Evolutionary conservation across 2,329 filamentous ascomycete species (phyloP).

Genomic region (Hypoxylon sp.): DNA sequence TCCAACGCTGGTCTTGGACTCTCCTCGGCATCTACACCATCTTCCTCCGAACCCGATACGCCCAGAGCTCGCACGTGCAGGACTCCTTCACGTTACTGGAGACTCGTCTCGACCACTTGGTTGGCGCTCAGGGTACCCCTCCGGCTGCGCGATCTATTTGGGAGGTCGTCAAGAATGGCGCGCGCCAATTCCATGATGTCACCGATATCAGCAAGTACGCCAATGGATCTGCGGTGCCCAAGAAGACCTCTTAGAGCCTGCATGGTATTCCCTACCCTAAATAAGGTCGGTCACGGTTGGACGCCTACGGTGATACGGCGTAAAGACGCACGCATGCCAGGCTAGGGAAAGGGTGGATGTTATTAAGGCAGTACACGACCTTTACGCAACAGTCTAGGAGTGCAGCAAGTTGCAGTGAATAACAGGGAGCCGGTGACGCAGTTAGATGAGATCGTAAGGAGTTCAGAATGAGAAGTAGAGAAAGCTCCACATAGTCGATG

Average conservation of each 20-base stretch:
- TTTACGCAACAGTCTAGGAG: slow-evolving; percentile 13
- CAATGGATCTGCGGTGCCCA: slow-evolving; percentile 69
- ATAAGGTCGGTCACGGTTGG: slow-evolving; percentile 31
- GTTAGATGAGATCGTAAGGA: slow-evolving; percentile 16
- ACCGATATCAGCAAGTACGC: slow-evolving; percentile 85
- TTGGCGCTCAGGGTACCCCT: slow-evolving; percentile 89
- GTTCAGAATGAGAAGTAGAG: slow-evolving; percentile 32
- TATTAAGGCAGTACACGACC: slow-evolving; percentile 22
- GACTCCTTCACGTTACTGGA: slow-evolving; percentile 79
- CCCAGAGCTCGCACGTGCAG: slow-evolving; percentile 95
- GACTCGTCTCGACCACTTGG: slow-evolving; percentile 82
- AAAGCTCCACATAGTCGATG: slow-evolving; percentile 20
- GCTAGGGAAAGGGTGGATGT: slow-evolving; percentile 25
- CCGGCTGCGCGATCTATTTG: slow-evolving; percentile 84
- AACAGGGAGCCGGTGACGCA: slow-evolving; percentile 8
- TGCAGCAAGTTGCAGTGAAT: slow-evolving; percentile 15
- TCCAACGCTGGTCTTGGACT: slow-evolving; percentile 93
- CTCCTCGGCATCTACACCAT: slow-evolving; percentile 87
- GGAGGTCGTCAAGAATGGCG: slow-evolving; percentile 81
- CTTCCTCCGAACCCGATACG: slow-evolving; percentile 91
- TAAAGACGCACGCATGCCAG: slow-evolving; percentile 34
- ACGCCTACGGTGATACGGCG: slow-evolving; percentile 45
- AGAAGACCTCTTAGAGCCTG: slow-evolving; percentile 73
- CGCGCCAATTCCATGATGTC: slow-evolving; percentile 81
- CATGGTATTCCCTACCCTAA: slow-evolving; percentile 13